phyloP scores from a whole-genome alignment of 2,329 filamentous ascomycete species.

The Hirsutella thompsonii region DNA sequence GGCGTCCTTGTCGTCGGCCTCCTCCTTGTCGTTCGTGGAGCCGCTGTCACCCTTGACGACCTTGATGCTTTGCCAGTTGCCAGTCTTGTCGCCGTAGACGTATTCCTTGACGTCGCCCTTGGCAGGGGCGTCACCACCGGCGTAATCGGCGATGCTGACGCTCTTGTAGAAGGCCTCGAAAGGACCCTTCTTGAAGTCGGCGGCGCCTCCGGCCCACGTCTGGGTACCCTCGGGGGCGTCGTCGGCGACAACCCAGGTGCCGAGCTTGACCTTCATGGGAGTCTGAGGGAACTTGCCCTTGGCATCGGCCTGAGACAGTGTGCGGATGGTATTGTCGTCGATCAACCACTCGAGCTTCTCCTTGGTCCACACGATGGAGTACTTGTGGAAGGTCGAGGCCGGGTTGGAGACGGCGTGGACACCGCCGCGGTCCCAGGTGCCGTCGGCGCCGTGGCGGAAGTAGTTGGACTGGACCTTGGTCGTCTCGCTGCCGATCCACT shows the following conservation, averaged over 20 bases:
- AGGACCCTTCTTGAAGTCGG: slow-evolving; percentile 38
- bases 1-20: not conserved
- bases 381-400: slow-evolving; percentile 42
- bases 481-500: slow-evolving; percentile 68
- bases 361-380: slow-evolving; percentile 55
- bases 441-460: slow-evolving; percentile 61
- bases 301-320: slow-evolving; percentile 46
- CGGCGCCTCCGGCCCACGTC: slow-evolving; percentile 50
- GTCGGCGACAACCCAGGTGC: slow-evolving; percentile 45
- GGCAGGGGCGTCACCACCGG: slow-evolving; percentile 30
- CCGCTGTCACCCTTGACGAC: slow-evolving; percentile 25
- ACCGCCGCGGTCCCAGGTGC: slow-evolving; percentile 56
- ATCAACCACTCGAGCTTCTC: slow-evolving; percentile 52
- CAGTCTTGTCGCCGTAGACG: slow-evolving; percentile 34
- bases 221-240: slow-evolving; percentile 56
- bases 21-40: not conserved
- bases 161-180: slow-evolving; percentile 45
- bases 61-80: slow-evolving; percentile 37
- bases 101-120: slow-evolving; percentile 34
- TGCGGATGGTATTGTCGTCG: slow-evolving; percentile 48
- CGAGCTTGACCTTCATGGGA: slow-evolving; percentile 58
- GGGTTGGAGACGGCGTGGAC: slow-evolving; percentile 46
- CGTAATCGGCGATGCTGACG: slow-evolving; percentile 40
- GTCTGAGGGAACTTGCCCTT: slow-evolving; percentile 57
- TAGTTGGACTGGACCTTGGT: slow-evolving; percentile 74